Base-by-base conservation (phyloP, 805 yeast species). In the Jamesozyma lodderae region DNA sequence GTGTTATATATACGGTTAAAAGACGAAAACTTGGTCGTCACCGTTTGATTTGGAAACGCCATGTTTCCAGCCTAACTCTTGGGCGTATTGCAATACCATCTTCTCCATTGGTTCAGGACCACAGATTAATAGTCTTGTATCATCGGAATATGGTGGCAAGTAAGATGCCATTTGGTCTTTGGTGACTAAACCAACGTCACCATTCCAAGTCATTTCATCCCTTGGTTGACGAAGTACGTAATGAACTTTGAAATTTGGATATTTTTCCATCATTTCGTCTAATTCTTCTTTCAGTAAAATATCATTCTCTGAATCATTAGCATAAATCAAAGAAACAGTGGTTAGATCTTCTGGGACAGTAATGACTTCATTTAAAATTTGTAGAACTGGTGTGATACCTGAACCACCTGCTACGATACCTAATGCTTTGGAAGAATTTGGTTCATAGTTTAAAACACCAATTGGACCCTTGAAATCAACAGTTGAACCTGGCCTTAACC, bases 321-420 rank as follows among this genome's bases (percentile, higher is more conserved):
- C 87, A 55, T 69, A 83, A 36, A 83, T 66, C 46, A 83, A 61
- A 2, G 75, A 67, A 38, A 83, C 67, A 37, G 70, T 68, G 26
- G 90, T 80, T 23, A 55, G 26, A 57, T 81, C 88, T 41, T 70
- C 77, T 3, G 85, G 78, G 20, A 79, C 75, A 14, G 87, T 81
- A 44, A 81, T 73, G 36, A 81, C 69, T 42, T 73, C 73, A 43
- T 82, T 77, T 37, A 83, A 67, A 13, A 88, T 81, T 62, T 87
- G 94, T 53, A 82, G 70, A 63, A 85, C 78, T 27, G 96, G 96
- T 7, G 96, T 85, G 45, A 88, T 80, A 37, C 96, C 94, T 0
- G 90, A 76, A 15, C 94, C 94, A 48, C 92, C 94, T 6, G 88
- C 90, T 48, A 83, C 68, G 64, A 83, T 69, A 15, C 78, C 77